Conservation (phyloP, 73 alveolate genomes). For the Uronychia binucleata region DNA sequence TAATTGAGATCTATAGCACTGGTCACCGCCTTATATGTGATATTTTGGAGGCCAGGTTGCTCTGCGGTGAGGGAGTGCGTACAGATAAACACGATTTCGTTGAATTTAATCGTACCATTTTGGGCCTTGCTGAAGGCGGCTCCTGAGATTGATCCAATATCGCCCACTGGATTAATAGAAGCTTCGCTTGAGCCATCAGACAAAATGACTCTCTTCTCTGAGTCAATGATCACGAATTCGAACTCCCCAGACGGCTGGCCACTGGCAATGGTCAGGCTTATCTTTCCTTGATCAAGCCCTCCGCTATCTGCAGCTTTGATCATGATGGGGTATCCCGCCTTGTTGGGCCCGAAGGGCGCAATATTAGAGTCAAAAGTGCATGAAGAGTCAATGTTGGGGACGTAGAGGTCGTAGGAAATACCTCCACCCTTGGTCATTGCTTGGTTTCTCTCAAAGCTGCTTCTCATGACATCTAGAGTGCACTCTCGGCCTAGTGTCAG, state of each 20-base stretch:
- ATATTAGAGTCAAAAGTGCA: background rate
- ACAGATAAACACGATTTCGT: background rate
- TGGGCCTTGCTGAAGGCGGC: background rate
- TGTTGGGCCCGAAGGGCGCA: background rate
- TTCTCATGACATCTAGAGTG: background rate
- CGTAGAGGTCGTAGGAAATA: background rate
- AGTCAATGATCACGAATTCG: background rate
- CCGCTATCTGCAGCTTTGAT: background rate
- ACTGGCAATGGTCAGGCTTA: background rate
- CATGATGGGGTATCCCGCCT: background rate
- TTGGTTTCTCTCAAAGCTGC: background rate
- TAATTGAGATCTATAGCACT: background rate
- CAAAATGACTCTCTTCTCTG: background rate
- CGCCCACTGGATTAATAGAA: background rate
- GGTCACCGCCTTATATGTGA: background rate
- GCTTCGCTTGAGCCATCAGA: background rate
- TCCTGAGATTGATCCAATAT: background rate
- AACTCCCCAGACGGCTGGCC: background rate
- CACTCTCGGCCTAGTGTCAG: background rate
- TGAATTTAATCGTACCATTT: background rate
- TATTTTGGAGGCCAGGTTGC: background rate
- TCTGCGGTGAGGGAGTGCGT: background rate
- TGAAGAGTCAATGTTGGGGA: background rate
- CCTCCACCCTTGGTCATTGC: slow-evolving; percentile 10
- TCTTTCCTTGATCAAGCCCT: background rate